Evolutionary conservation across 768 basidiomycete genomes (phyloP).

Genomic region (Lyophyllum atratum): DNA sequence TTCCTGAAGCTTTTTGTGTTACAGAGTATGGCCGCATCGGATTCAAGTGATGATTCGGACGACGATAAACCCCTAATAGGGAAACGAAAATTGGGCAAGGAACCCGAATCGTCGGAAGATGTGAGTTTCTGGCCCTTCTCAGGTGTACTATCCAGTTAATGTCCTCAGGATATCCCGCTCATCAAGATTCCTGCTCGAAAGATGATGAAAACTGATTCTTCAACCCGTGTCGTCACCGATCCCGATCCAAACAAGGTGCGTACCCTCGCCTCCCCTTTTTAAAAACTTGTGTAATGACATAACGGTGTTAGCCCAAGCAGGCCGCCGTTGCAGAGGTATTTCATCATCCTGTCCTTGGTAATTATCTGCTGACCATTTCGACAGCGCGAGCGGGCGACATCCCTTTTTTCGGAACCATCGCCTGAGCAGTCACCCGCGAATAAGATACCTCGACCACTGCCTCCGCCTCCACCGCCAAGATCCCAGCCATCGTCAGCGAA

Average conservation of each 20-base stretch:
- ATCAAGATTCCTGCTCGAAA: constrained; percentile 9
- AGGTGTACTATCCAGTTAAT: neutral
- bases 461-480: neutral
- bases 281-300: neutral
- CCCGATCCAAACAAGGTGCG: neutral
- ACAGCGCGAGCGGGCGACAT: neutral
- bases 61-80: constrained; percentile 14
- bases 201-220: constrained; percentile 2
- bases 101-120: constrained; percentile 10
- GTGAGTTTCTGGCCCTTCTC: neutral
- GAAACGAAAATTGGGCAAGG: constrained; percentile 10
- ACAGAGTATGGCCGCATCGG: constrained; percentile 12
- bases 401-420: neutral
- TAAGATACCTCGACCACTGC: neutral
- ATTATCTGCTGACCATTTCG: neutral
- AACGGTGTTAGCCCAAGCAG: neutral
- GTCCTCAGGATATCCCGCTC: constrained; percentile 6
- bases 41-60: constrained; percentile 9
- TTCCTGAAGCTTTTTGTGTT: neutral
- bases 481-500: constrained; percentile 11
- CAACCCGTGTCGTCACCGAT: neutral
- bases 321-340: neutral
- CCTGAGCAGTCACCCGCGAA: neutral
- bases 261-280: neutral
- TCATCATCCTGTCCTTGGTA: neutral